Percentiles rank a stretch among this genome's conserved stretches.
Conservation (phyloP, 305 asterid genomes). For the Coffea humblotiana region DNA sequence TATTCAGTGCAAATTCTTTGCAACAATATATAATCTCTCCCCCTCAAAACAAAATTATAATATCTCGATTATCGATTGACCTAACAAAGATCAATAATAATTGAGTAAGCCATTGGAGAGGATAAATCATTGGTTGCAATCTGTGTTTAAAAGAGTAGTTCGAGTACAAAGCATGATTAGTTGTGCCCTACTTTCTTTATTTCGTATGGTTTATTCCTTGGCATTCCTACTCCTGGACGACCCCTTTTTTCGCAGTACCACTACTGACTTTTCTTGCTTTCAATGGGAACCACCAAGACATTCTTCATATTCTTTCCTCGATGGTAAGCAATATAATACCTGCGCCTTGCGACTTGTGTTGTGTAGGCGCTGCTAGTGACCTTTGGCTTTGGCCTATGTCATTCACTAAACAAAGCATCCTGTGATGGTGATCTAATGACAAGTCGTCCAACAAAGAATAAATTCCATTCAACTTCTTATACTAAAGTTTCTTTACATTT, state of each 20-base stretch:
- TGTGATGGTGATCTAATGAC: background rate
- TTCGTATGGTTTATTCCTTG: constrained; percentile 1
- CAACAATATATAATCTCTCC: no score
- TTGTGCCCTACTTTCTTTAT: background rate
- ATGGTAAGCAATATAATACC: background rate
- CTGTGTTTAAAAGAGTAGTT: background rate
- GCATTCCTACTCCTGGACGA: background rate
- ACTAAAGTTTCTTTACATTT: constrained; percentile 5
- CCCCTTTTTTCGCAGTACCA: background rate
- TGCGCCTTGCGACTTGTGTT: background rate
- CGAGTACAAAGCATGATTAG: background rate
- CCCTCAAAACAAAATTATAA: background rate
- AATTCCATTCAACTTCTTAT: constrained; percentile 9
- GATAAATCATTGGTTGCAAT: background rate
- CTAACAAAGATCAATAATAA: background rate
- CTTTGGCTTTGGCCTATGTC: background rate
- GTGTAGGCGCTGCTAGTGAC: background rate
- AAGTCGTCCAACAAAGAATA: constrained; percentile 10
- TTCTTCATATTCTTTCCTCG: constrained; percentile 7
- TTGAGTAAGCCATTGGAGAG: background rate
- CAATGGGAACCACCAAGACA: background rate
- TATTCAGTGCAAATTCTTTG: background rate
- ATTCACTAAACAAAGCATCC: constrained; percentile 8
- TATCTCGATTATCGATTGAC: background rate
- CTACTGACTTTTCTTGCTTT: background rate